Conservation (phyloP, 1,139 yeast genomes). For the Trichomonascaceae sp. region DNA sequence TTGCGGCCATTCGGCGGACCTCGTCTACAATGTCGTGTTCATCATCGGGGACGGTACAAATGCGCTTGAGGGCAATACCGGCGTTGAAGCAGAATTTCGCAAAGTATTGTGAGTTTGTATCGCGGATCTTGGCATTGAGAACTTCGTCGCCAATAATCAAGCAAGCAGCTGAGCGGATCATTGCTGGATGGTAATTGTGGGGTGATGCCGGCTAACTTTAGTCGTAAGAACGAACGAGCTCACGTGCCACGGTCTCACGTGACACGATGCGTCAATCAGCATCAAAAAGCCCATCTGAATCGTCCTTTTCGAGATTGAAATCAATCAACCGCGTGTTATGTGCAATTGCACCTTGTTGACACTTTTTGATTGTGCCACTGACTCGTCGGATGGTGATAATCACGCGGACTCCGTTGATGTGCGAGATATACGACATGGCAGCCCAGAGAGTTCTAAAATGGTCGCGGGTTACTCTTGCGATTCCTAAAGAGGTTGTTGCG, state of each 20-base stretch:
- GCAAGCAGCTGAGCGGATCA: conserved; percentile 25
- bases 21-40: conserved; percentile 47
- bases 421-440: conserved; percentile 52
- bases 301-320: not conserved
- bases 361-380: conserved; percentile 80
- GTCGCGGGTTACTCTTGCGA: conserved; percentile 61
- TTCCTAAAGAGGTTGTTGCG: conserved; percentile 71
- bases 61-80: conserved; percentile 52
- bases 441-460: conserved; percentile 52
- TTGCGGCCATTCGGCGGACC: conserved; percentile 33
- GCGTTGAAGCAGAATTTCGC: conserved; percentile 54
- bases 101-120: conserved; percentile 61
- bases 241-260: too few relatives aligned
- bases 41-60: conserved; percentile 70
- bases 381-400: conserved; percentile 54
- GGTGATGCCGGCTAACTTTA: too few relatives aligned
- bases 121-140: conserved; percentile 72
- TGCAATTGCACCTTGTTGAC: conserved; percentile 47
- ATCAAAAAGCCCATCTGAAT: conserved; percentile 1
- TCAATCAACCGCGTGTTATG: conserved; percentile 10
- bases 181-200: too few relatives aligned
- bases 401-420: conserved; percentile 38
- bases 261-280: too few relatives aligned
- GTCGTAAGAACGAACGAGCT: too few relatives aligned
- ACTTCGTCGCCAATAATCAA: conserved; percentile 80